Evolutionary conservation across 257 asterid species (phyloP).

Genomic region (Echium plantagineum): DNA sequence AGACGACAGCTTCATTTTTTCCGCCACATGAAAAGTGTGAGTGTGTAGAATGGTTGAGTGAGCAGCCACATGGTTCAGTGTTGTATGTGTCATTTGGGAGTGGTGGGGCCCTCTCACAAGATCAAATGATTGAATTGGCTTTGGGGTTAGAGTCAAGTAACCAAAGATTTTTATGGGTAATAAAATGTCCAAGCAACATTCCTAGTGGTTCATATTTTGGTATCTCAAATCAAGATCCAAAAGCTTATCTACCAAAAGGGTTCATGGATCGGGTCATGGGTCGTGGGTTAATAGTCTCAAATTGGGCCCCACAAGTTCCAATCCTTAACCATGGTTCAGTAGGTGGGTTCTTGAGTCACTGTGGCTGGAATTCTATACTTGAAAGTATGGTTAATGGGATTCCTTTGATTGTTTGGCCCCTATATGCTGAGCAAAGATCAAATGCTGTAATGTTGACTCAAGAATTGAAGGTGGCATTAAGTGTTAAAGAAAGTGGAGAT

Average conservation of each 20-base stretch:
- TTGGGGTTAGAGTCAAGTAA: slow-evolving; percentile 25
- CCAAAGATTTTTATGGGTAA: slow-evolving; percentile 33
- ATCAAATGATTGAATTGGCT: slow-evolving; percentile 28
- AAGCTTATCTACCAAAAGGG: slow-evolving; percentile 19
- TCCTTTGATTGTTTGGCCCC: slow-evolving; percentile 76
- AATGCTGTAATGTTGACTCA: slow-evolving; percentile 47
- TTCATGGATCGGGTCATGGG: slow-evolving; percentile 19
- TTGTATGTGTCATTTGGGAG: slow-evolving; percentile 63
- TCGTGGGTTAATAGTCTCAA: slow-evolving; percentile 18
- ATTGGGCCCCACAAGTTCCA: slow-evolving; percentile 28
- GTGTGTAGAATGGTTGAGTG: slow-evolving; percentile 43
- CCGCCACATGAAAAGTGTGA: slow-evolving; percentile 5
- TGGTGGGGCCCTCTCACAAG: slow-evolving; percentile 52
- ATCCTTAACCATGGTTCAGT: slow-evolving; percentile 19
- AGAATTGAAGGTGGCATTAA: slow-evolving; percentile 38
- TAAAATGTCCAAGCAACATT: slow-evolving; percentile 17
- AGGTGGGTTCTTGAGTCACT: slow-evolving; percentile 33
- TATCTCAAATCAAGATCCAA: slow-evolving; percentile 11
- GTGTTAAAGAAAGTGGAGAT: slow-evolving; percentile 22
- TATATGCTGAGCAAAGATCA: slow-evolving; percentile 69
- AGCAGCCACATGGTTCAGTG: slow-evolving; percentile 63
- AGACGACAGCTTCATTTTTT: too few relatives aligned
- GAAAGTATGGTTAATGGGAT: slow-evolving; percentile 52
- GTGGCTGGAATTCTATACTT: slow-evolving; percentile 61
- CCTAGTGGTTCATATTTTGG: slow-evolving; percentile 17